These are phyloP conservation scores for Colletotrichum acutatum DNA, from an alignment of 2,329 filamentous ascomycete genomes.

Conservation along the genomic window DNA sequence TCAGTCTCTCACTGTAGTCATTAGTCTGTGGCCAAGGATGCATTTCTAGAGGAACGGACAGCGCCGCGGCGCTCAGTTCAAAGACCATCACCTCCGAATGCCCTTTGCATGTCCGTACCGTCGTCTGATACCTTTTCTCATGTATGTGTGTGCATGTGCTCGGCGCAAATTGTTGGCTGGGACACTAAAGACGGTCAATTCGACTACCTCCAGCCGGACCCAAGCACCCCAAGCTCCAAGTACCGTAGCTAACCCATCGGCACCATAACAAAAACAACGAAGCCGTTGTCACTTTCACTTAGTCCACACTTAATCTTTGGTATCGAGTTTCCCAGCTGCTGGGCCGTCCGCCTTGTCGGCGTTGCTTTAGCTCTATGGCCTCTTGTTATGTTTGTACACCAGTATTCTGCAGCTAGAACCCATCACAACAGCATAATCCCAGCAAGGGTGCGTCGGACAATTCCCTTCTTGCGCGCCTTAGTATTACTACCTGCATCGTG, in stretches of 20 bases:
- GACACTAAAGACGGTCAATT: constrained; percentile 30
- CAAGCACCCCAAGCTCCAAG: not conserved
- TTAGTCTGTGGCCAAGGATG: not conserved
- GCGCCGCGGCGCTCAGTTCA: constrained; percentile 12
- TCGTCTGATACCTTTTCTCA: constrained; percentile 13
- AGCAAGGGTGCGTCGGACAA: not conserved
- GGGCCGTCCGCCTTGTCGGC: not conserved
- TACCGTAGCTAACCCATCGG: not conserved
- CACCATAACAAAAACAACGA: constrained; percentile 16
- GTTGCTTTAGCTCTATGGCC: not conserved
- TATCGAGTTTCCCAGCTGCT: not conserved
- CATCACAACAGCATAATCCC: not conserved
- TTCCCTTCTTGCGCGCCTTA: not conserved
- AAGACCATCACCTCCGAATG: constrained; percentile 7
- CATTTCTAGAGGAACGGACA: constrained; percentile 2
- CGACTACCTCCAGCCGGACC: not conserved
- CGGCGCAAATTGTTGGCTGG: constrained; percentile 31
- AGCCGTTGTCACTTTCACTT: not conserved
- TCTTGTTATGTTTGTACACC: not conserved
- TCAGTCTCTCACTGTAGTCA: not conserved
- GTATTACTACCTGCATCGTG: not conserved
- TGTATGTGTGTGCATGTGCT: constrained; percentile 4
- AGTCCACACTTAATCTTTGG: not conserved
- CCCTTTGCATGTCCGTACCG: not conserved
- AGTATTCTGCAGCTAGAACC: not conserved